A percentile compares a stretch with the other conserved stretches of the same genome.
Evolutionary conservation across 1,284 basidiomycete species (phyloP).

Genomic region (Fomitopsis palustris): DNA sequence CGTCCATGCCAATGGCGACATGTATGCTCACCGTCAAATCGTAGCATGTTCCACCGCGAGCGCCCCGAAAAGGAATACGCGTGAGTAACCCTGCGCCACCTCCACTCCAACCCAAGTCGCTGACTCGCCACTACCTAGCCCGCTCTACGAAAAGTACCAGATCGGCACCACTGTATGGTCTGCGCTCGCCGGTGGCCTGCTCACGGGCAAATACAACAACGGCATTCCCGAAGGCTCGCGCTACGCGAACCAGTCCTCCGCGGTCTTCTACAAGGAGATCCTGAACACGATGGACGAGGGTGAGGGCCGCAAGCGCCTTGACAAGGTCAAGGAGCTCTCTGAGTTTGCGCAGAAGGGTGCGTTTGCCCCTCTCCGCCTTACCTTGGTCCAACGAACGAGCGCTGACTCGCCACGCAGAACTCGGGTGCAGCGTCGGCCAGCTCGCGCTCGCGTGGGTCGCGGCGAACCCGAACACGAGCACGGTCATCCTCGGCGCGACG

Average conservation of each 20-base stretch:
- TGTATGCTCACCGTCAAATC: background rate
- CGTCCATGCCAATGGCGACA: background rate
- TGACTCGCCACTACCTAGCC: conserved; percentile 27
- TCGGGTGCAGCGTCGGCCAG: conserved; percentile 53
- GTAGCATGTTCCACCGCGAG: conserved; percentile 69
- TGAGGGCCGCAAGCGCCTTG: conserved; percentile 64
- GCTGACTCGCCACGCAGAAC: conserved; percentile 29
- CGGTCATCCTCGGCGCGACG: conserved; percentile 59
- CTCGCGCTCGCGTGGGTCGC: conserved; percentile 75
- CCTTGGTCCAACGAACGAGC: background rate
- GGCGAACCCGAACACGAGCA: conserved; percentile 52
- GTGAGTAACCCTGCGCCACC: conserved; percentile 29
- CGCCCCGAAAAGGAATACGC: conserved; percentile 83
- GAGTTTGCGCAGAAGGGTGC: conserved; percentile 57
- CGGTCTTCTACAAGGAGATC: conserved; percentile 44
- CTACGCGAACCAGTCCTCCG: conserved; percentile 50
- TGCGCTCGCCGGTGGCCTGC: conserved; percentile 66
- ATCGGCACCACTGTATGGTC: conserved; percentile 73
- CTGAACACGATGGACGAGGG: conserved; percentile 42
- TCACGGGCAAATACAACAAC: conserved; percentile 66
- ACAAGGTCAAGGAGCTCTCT: conserved; percentile 65
- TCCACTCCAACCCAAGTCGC: background rate
- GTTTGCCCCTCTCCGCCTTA: background rate
- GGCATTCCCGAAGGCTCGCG: conserved; percentile 61
- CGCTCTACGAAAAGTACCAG: conserved; percentile 60